phyloP scores from a whole-genome alignment of 2,329 filamentous ascomycete genomes.

The Diaporthe vexans region DNA sequence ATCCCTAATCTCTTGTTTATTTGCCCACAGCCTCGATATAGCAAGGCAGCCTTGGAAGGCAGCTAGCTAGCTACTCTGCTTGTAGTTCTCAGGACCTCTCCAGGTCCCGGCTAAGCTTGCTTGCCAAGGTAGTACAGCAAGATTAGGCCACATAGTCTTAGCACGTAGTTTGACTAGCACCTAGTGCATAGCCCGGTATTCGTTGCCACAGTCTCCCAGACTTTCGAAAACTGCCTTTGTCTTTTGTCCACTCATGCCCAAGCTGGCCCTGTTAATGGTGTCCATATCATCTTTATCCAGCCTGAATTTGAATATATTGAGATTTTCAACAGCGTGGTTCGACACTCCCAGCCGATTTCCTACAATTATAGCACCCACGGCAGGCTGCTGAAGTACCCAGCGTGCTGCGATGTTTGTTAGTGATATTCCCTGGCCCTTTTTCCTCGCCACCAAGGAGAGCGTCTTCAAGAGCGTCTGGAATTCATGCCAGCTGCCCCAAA shows the following conservation, averaged over 20 bases:
- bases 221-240: conserved; percentile 44
- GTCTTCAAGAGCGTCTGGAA: conserved; percentile 49
- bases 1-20: background rate
- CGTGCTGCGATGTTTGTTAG: conserved; percentile 51
- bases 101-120: background rate
- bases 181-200: conserved; percentile 50
- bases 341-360: conserved; percentile 51
- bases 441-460: conserved; percentile 45
- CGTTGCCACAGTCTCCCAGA: conserved; percentile 52
- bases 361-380: conserved; percentile 53
- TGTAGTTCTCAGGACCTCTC: background rate
- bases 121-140: background rate
- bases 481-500: conserved; percentile 49
- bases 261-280: conserved; percentile 45
- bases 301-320: conserved; percentile 46
- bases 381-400: conserved; percentile 52
- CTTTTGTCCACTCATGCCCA: conserved; percentile 43
- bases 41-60: background rate
- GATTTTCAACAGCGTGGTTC: conserved; percentile 48
- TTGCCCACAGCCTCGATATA: background rate
- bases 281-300: conserved; percentile 47
- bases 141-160: background rate
- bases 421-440: conserved; percentile 45
- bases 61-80: background rate
- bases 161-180: background rate